These are phyloP conservation scores for Neurospora sp. DNA, from an alignment of 495 filamentous ascomycete genomes.

Conservation along the genomic window DNA sequence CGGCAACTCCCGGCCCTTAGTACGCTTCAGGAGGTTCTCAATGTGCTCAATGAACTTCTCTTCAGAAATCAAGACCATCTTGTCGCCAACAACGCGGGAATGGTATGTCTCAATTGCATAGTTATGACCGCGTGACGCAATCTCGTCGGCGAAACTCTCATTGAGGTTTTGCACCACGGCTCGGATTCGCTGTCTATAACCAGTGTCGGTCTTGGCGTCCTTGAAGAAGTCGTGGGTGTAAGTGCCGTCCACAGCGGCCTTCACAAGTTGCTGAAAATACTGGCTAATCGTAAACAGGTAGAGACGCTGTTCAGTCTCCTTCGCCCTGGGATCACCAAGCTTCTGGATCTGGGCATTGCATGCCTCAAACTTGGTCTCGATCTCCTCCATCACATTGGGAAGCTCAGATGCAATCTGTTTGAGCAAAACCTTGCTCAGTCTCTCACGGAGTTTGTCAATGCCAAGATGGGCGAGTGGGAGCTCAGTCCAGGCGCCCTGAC, in stretches of 20 bases:
- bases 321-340: conserved; percentile 42
- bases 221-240: conserved; percentile 50
- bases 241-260: conserved; percentile 42
- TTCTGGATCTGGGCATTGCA: conserved; percentile 26
- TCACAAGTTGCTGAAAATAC: conserved; percentile 37
- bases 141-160: conserved; percentile 42
- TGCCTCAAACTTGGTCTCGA: conserved; percentile 29
- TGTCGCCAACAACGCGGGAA: background rate
- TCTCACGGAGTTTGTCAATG: conserved; percentile 35
- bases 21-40: conserved; percentile 18
- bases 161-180: conserved; percentile 50
- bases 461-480: conserved; percentile 26
- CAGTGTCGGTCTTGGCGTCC: conserved; percentile 24
- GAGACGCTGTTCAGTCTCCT: conserved; percentile 36
- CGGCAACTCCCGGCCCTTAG: conserved; percentile 32
- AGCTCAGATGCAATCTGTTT: conserved; percentile 47
- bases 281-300: conserved; percentile 46
- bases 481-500: conserved; percentile 29
- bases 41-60: conserved; percentile 23
- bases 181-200: conserved; percentile 44
- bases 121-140: conserved; percentile 36
- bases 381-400: conserved; percentile 48
- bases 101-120: conserved; percentile 18
- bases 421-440: conserved; percentile 48
- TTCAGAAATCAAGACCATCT: conserved; percentile 5